Conservation (phyloP, 768 basidiomycete species). For the Tremella mesenterica region DNA sequence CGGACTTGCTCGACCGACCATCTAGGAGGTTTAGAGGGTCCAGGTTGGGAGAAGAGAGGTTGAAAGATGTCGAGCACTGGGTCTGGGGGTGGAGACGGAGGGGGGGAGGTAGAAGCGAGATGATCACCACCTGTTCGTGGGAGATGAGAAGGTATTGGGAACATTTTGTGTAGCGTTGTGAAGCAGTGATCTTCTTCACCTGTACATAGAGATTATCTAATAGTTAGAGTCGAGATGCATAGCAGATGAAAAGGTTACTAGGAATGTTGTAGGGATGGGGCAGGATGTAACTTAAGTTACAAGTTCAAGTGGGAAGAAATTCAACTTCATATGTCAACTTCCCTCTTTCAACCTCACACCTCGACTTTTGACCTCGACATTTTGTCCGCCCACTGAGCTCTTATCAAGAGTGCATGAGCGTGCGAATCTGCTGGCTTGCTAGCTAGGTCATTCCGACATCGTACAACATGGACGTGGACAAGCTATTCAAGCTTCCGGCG, state of each 20-base stretch:
- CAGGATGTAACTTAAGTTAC: no score
- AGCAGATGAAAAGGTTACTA: no score
- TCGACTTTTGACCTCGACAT: no score
- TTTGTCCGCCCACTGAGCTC: no score
- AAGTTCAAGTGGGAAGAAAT: no score
- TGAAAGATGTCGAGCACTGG: conserved; percentile 20
- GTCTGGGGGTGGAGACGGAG: conserved; percentile 7
- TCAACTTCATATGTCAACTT: no score
- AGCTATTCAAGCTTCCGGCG: conserved; percentile 41
- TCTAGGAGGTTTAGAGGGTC: conserved; percentile 9
- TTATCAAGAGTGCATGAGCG: no score
- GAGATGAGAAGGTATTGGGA: conserved; percentile 31
- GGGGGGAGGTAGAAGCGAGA: conserved; percentile 7
- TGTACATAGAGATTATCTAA: not conserved
- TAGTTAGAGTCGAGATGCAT: no score
- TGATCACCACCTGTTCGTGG: conserved; percentile 17
- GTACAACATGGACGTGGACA: conserved; percentile 32
- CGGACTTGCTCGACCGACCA: conserved; percentile 15
- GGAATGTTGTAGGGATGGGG: no score
- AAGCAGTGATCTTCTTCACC: not conserved
- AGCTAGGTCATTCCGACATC: no score
- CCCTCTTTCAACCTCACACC: no score
- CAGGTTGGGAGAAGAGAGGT: conserved; percentile 15
- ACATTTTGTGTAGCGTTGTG: conserved; percentile 15
- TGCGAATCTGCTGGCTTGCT: no score